These are phyloP conservation scores for Paramecium sonneborni DNA, from an alignment of 73 alveolate genomes.

Conservation along the genomic window DNA sequence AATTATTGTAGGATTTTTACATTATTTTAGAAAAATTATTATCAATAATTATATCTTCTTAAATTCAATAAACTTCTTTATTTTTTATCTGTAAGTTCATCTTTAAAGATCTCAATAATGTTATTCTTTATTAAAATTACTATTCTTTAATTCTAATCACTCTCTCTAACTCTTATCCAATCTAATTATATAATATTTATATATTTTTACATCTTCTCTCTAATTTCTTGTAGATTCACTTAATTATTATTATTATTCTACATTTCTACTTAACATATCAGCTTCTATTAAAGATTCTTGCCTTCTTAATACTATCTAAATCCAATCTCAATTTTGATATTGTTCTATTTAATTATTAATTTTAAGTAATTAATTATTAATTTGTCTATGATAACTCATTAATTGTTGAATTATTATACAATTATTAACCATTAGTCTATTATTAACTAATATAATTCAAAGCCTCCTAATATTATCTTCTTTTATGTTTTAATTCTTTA, in stretches of 20 bases:
- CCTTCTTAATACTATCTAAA: neutral
- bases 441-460: neutral
- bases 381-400: neutral
- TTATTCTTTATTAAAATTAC: neutral
- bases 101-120: neutral
- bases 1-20: neutral
- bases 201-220: neutral
- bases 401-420: neutral
- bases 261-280: neutral
- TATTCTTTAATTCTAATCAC: neutral
- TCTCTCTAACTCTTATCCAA: neutral
- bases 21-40: neutral
- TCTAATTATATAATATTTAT: neutral
- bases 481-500: neutral
- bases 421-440: neutral
- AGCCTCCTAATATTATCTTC: neutral
- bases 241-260: neutral
- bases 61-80: neutral
- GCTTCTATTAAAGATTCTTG: neutral
- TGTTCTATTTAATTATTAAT: neutral
- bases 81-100: neutral
- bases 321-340: neutral
- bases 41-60: constrained; percentile 4
- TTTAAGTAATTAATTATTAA: neutral
- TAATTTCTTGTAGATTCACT: neutral